A percentile compares a stretch with the other conserved stretches of the same genome.
phyloP scores from a whole-genome alignment of 75 land plant species.

The Gnetum montanum region DNA sequence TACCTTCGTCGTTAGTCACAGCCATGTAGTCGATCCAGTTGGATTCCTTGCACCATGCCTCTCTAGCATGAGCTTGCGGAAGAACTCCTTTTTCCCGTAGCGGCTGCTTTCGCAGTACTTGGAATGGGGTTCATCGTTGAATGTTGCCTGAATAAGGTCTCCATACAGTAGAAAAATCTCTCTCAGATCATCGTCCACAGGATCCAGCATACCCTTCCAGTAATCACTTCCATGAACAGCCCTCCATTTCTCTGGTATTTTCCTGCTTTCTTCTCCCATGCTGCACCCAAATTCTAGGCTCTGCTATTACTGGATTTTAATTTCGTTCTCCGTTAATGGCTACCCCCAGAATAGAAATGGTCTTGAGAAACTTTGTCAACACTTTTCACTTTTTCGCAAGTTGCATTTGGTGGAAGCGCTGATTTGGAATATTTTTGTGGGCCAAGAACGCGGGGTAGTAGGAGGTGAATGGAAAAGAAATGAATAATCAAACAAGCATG shows the following conservation, averaged over 20 bases:
- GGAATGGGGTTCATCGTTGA: constrained; percentile 17
- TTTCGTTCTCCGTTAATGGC: no score
- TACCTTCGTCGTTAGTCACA: constrained; percentile 7
- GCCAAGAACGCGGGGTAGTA: no score
- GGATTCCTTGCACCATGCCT: constrained; percentile 30
- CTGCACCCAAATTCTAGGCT: no score
- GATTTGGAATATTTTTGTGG: no score
- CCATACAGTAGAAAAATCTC: constrained; percentile 16
- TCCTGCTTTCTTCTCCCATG: not conserved
- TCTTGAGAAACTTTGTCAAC: no score
- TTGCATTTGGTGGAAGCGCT: no score
- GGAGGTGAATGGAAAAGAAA: no score
- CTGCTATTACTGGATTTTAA: no score
- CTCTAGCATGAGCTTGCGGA: constrained; percentile 16
- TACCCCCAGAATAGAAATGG: no score
- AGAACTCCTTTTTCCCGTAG: constrained; percentile 15
- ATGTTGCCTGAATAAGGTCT: constrained; percentile 13
- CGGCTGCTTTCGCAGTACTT: constrained; percentile 25
- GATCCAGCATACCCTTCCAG: constrained; percentile 19
- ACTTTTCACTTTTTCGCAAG: no score
- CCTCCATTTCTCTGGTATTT: constrained; percentile 11
- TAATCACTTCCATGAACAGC: constrained; percentile 13
- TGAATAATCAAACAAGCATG: no score
- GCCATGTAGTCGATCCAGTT: constrained; percentile 37
- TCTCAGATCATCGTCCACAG: constrained; percentile 22